These are phyloP conservation scores for Pseudophaeomoniella oleicola DNA, from an alignment of 2,329 filamentous ascomycete genomes.

Conservation along the genomic window DNA sequence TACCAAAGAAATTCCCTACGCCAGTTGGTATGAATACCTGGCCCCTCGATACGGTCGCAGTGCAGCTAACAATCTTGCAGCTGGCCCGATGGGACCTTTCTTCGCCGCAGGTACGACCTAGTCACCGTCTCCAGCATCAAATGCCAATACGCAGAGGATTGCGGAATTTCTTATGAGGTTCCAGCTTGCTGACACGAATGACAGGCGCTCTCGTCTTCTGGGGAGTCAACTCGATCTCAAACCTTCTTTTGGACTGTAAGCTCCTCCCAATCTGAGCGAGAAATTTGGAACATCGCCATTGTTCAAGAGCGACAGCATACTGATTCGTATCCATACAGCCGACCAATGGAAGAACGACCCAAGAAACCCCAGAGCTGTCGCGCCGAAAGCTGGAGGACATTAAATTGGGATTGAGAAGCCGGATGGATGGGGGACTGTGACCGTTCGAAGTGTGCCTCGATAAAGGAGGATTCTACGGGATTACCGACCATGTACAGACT, in stretches of 20 bases:
- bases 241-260: conserved; percentile 65
- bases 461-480: no score
- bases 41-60: conserved; percentile 3
- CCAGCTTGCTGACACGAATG: conserved; percentile 15
- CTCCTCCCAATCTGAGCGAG: no score
- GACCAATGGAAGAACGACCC: conserved; percentile 96
- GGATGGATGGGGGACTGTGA: no score
- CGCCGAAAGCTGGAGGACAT: conserved; percentile 14
- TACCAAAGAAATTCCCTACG: conserved; percentile 73
- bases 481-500: no score
- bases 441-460: no score
- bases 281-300: no score
- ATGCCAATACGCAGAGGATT: conserved; percentile 1
- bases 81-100: conserved; percentile 84
- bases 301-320: no score
- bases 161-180: no score
- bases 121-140: conserved; percentile 1
- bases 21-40: conserved; percentile 52
- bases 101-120: conserved; percentile 78
- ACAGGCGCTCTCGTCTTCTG: conserved; percentile 74
- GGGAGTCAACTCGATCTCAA: conserved; percentile 76
- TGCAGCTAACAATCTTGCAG: conserved; percentile 32
- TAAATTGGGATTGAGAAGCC: not conserved
- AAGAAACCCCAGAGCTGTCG: conserved; percentile 47
- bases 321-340: conserved; percentile 46